phyloP scores from a whole-genome alignment of 2,329 filamentous ascomycete species.

The Pyrenophora seminiperda region DNA sequence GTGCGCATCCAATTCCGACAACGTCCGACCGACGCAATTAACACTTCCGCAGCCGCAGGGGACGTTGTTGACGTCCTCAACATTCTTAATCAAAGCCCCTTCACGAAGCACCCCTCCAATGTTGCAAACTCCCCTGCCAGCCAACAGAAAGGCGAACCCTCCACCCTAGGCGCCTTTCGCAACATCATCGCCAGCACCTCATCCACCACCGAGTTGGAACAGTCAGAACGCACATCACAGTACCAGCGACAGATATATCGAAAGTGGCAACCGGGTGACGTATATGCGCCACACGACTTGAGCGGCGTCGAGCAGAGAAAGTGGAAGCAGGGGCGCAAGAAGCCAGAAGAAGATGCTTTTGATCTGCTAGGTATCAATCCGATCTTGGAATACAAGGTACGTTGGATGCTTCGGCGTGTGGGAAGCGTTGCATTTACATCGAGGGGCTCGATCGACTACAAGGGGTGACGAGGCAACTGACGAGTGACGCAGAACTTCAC shows the following conservation, averaged over 20 bases:
- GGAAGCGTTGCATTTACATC: slow-evolving; percentile 26
- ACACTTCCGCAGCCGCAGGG: slow-evolving; percentile 9
- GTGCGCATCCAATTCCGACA: slow-evolving; percentile 14
- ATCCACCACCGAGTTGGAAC: slow-evolving; percentile 30
- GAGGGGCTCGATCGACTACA: background rate
- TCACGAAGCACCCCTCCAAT: slow-evolving; percentile 16
- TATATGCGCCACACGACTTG: slow-evolving; percentile 90
- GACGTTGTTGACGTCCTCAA: slow-evolving; percentile 28
- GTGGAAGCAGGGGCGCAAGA: slow-evolving; percentile 65
- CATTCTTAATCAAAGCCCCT: slow-evolving; percentile 24
- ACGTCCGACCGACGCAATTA: background rate
- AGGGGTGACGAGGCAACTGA: background rate
- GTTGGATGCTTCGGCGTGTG: background rate
- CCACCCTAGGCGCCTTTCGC: slow-evolving; percentile 22
- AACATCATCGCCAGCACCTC: too few relatives aligned
- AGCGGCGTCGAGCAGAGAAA: slow-evolving; percentile 78
- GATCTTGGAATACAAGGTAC: slow-evolving; percentile 83
- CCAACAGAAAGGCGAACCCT: slow-evolving; percentile 2
- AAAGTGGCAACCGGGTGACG: slow-evolving; percentile 76
- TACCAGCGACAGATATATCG: slow-evolving; percentile 70
- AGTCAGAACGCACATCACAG: slow-evolving; percentile 48
- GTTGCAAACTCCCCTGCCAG: background rate
- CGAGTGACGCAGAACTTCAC: slow-evolving; percentile 74
- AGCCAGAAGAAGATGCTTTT: slow-evolving; percentile 69
- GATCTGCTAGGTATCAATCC: slow-evolving; percentile 82